These are phyloP conservation scores for Sporothrix curviconia DNA, from an alignment of 2,329 filamentous ascomycete species.

Conservation along the genomic window DNA sequence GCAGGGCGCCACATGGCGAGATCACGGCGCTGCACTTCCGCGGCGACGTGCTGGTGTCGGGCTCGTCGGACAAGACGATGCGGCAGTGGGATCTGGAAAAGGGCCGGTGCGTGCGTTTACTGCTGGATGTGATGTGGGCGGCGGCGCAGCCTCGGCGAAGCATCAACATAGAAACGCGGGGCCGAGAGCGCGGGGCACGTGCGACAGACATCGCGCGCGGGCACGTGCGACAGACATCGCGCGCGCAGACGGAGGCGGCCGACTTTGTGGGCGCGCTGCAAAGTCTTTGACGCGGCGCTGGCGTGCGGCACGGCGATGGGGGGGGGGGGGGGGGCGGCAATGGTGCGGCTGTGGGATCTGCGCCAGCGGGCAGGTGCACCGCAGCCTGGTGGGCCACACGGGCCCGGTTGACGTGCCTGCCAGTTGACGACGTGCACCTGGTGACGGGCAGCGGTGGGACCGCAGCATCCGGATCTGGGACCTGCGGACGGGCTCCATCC, in stretches of 20 bases:
- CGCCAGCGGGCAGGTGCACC: constrained; percentile 94
- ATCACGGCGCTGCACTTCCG: constrained; percentile 90
- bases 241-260: constrained; percentile 68
- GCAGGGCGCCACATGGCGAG: constrained; percentile 82
- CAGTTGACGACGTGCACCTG: constrained; percentile 92
- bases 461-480: constrained; percentile 99
- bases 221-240: constrained; percentile 64
- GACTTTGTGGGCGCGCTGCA: constrained; percentile 94
- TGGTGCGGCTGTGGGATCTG: constrained; percentile 95
- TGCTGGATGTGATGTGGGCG: constrained; percentile 95
- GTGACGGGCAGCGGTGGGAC: constrained; percentile 89
- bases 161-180: constrained; percentile 35
- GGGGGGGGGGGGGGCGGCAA: no score
- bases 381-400: constrained; percentile 91
- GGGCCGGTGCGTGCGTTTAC: constrained; percentile 96
- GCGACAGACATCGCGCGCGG: constrained; percentile 63
- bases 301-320: constrained; percentile 96
- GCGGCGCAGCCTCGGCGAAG: constrained; percentile 79
- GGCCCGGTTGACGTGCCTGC: constrained; percentile 87
- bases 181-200: constrained; percentile 45
- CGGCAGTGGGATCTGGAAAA: constrained; percentile 97
- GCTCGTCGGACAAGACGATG: constrained; percentile 93
- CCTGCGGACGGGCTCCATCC: constrained; percentile 88
- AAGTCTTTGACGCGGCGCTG: constrained; percentile 89
- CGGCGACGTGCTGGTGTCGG: constrained; percentile 84